Evolutionary conservation across 352 stramenopile species (phyloP), one percentile per base, ranked within the genome.

Genomic region (Saprolegnia diclina): DNA sequence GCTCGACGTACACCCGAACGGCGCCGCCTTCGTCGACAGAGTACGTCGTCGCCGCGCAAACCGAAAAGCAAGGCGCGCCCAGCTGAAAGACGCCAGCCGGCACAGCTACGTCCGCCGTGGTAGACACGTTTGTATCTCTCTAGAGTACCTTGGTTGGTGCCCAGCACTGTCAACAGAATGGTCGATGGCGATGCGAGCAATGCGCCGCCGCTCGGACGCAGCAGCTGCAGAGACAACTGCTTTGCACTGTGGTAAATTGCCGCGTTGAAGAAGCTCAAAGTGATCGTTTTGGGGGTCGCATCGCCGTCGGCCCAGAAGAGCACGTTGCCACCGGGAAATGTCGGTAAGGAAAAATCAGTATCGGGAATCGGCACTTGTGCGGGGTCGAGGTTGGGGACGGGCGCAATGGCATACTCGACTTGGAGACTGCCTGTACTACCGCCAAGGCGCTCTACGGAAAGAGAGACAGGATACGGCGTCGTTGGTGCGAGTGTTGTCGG

Each of bases 61-160:
- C 77, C 2, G 82, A 78, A 67, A 91, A 91, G 35, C 85, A 93
- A n/a, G 83, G 73, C 0, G 82, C 75, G 35, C 83, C 73, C 11
- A 93, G 88, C 63, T 90, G 83, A 14, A 88, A 64, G 3, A 76
- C 69, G 4, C 85, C 85, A 0, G 75, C 57, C 29, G 67, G 76
- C 0, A 76, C 81, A 32, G 14, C 63, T 69, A 69, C 6, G 48
- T 3, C 42, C 4, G 35, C 7, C 14, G n/a, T 69, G 42, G 24
- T 13, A 7, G n/a, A 46, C 29, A 61, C 19, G 5, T n/a, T 35
- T 26, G 46, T n/a, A n/a, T n/a, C n/a, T n/a, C n/a, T n/a, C 18
- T 21, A 44, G 24, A 16, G 7, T 21, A 69, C 63, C 45, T 38
- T 45, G 22, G 53, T 54, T 14, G 38, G 29, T 61, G 45, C 63